A percentile compares a stretch with the other conserved stretches of the same genome.
Evolutionary conservation across 176 grass and related monocot species (phyloP).

Genomic region (Melocanna baccifera): DNA sequence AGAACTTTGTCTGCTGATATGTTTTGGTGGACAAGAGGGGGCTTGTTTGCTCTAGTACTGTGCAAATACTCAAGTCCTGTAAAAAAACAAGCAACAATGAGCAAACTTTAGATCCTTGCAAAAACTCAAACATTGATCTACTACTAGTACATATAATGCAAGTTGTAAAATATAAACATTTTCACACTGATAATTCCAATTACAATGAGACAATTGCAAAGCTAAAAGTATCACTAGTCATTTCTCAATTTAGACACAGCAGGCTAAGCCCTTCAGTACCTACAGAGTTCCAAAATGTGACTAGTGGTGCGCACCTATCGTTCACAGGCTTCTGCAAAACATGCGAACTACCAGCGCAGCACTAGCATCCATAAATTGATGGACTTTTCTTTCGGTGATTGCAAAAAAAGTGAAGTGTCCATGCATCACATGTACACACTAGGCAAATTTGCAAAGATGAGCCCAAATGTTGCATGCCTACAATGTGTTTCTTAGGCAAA

Average conservation of each 20-base stretch:
- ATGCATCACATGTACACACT: background rate
- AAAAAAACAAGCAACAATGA: background rate
- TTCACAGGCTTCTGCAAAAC: slow-evolving; percentile 2
- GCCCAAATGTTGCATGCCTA: slow-evolving; percentile 16
- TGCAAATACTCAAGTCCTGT: slow-evolving; percentile 84
- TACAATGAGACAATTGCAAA: background rate
- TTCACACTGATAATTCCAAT: background rate
- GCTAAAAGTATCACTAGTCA: background rate
- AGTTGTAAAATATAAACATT: background rate
- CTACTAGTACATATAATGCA: background rate
- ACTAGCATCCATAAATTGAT: background rate
- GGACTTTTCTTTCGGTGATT: background rate
- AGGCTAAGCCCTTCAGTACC: background rate
- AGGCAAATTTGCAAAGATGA: slow-evolving; percentile 10
- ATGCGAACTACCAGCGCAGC: slow-evolving; percentile 25
- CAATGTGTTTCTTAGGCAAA: slow-evolving; percentile 15
- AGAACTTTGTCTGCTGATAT: slow-evolving; percentile 78
- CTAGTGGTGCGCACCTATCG: background rate
- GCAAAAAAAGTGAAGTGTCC: background rate
- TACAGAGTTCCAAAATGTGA: slow-evolving; percentile 9
- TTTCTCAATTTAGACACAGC: background rate
- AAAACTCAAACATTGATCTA: background rate
- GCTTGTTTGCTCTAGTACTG: slow-evolving; percentile 55
- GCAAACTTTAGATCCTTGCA: background rate
- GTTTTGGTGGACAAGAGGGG: slow-evolving; percentile 74